phyloP scores from a whole-genome alignment of 2,329 filamentous ascomycete species.

The Clonostachys rhizophaga region DNA sequence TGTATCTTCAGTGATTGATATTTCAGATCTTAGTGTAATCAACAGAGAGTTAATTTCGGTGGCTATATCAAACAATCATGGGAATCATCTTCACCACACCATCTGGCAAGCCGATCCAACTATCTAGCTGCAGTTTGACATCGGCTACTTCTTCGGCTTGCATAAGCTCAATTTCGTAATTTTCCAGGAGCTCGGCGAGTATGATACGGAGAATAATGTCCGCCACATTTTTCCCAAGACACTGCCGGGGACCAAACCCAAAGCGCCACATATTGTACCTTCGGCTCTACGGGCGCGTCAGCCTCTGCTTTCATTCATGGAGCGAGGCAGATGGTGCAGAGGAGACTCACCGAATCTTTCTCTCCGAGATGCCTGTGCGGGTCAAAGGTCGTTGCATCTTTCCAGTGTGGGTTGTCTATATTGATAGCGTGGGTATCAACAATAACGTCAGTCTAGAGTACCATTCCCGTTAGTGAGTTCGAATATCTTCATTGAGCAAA shows the following conservation, averaged over 20 bases:
- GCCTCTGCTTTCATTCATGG: conserved; percentile 6
- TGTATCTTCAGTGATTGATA: no score
- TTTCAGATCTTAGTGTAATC: no score
- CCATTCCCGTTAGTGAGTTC: no score
- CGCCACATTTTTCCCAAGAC: conserved; percentile 32
- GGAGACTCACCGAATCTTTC: conserved; percentile 9
- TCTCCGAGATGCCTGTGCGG: conserved; percentile 21
- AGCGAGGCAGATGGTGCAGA: no score
- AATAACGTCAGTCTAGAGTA: conserved; percentile 24
- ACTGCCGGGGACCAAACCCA: conserved; percentile 36
- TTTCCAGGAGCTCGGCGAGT: background rate
- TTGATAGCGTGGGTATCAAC: conserved; percentile 39
- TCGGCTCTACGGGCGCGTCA: background rate
- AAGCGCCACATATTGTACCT: conserved; percentile 36
- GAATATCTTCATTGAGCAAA: no score
- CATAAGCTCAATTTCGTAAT: background rate
- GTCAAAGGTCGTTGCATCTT: conserved; percentile 21
- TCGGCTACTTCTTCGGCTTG: background rate
- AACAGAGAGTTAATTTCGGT: no score
- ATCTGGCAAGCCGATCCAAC: no score
- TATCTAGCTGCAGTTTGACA: no score
- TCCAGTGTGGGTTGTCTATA: conserved; percentile 29
- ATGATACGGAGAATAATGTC: conserved; percentile 22
- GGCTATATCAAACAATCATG: no score
- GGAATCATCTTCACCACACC: no score